A percentile compares a stretch with the other conserved stretches of the same genome.
Conservation (phyloP, 768 basidiomycete species). For the Daedaleopsis sinensis region DNA sequence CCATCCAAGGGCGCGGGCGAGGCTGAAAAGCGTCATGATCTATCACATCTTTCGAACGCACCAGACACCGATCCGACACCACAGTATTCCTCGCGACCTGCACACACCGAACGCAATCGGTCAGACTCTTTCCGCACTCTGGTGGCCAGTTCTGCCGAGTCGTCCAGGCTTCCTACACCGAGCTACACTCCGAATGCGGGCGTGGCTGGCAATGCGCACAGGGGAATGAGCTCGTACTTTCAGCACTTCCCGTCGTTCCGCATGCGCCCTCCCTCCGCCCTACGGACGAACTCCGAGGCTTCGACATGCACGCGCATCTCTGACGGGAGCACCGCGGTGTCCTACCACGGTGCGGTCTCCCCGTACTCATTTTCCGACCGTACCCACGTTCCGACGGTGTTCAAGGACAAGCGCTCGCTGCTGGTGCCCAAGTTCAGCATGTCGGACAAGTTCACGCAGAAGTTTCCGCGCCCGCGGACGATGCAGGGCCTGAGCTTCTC, state of each 20-base stretch:
- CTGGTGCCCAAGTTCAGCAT: constrained; percentile 25
- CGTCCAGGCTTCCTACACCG: constrained; percentile 26
- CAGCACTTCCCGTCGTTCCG: constrained; percentile 11
- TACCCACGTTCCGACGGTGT: constrained; percentile 5
- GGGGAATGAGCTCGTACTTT: constrained; percentile 19
- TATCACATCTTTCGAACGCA: too few species aligned
- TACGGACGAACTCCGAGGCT: constrained; percentile 6
- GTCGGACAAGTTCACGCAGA: constrained; percentile 48
- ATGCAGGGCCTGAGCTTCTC: constrained; percentile 9
- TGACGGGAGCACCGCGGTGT: constrained; percentile 16
- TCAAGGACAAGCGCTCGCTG: constrained; percentile 21
- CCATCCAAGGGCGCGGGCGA: too few species aligned
- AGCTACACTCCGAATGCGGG: constrained; percentile 15
- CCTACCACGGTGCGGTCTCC: background rate
- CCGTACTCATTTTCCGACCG: constrained; percentile 2
- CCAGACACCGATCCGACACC: too few species aligned
- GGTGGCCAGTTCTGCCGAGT: background rate
- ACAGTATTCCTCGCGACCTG: too few species aligned
- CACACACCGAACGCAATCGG: background rate
- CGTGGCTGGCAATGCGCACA: background rate
- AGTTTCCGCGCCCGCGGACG: constrained; percentile 49
- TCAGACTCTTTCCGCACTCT: constrained; percentile 8
- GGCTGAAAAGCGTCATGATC: too few species aligned
- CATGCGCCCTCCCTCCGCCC: background rate
- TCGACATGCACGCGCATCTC: constrained; percentile 7